Base-by-base conservation (phyloP, 2,329 filamentous ascomycete species). In the Beauveria pseudobassiana region DNA sequence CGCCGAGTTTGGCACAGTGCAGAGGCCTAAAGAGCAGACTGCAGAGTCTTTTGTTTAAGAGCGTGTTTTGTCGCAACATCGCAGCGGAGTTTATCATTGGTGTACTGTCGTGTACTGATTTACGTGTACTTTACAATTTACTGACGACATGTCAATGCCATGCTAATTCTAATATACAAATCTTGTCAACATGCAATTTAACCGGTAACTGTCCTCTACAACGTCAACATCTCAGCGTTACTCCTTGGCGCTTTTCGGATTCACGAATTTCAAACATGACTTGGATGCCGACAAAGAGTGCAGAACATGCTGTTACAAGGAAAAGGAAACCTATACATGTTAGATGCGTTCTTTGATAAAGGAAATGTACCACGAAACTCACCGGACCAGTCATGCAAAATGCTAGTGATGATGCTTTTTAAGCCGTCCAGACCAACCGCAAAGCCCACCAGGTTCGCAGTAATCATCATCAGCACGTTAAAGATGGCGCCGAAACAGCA, bases 211-310 rank as follows among this genome's bases (percentile, higher is more conserved):
- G 7, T 7, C n/a, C 7, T 26, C n/a, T 22, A 28, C n/a, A 38
- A 20, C 2, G 7, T 54, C 74, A 96, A 73, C 91, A 98, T 77
- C 91, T 96, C 74, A 97, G 73, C 67, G 85, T 82, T 63, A 97
- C 88, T 0, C 95, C 95, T 67, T 84, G 85, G 68, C 93, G 83
- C 75, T 87, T 85, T 79, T 99, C 95, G 48, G 82, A 81, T 77
- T 97, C 91, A 58, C 95, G 82, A 67, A 96, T 83, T 78, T 99
- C 95, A 78, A 98, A 97, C 95, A 99, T 99, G 70, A 97, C 78
- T 77, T 98, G 93, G 48, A 89, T 84, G 28, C 89, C 93, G 0
- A 93, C 86, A 72, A 96, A 99, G 9, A 98, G 75, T 49, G 84
- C 86, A n/a, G 74, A 76, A 69, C 86, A 93, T 3, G 91, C 89